Conservation (phyloP, 2,329 filamentous ascomycete species). For the Sporothrix mexicana region DNA sequence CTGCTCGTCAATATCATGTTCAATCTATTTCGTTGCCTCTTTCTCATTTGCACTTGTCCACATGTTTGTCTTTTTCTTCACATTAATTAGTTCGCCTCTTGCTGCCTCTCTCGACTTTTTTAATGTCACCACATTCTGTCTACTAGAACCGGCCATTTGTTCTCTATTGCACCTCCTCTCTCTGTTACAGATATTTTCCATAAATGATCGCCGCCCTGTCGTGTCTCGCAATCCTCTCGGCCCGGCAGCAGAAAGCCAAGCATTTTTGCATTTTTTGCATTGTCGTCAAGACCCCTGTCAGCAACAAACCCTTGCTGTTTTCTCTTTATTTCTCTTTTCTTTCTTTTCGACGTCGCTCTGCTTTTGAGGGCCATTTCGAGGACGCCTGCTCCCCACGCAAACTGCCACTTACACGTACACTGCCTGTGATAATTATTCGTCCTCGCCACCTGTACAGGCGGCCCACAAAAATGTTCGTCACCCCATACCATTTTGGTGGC, state of each 20-base stretch:
- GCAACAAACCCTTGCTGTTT: not conserved
- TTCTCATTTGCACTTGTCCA: not conserved
- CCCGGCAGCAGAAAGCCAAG: constrained; percentile 14
- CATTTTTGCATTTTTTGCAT: not conserved
- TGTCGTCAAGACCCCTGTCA: not conserved
- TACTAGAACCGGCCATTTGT: not conserved
- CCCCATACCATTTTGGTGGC: no score
- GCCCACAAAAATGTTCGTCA: no score
- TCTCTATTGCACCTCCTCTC: not conserved
- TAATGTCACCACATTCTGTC: not conserved
- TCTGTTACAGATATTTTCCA: constrained; percentile 25
- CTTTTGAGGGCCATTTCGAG: no score
- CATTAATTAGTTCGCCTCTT: not conserved
- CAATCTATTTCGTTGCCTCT: not conserved
- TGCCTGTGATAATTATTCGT: no score
- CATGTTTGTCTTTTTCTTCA: not conserved
- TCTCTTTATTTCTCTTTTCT: not conserved
- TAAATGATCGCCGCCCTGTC: constrained; percentile 28
- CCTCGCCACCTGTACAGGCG: no score
- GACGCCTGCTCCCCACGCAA: no score
- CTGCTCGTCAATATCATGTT: not conserved
- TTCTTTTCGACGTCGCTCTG: no score
- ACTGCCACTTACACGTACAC: no score
- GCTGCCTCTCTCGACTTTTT: not conserved
- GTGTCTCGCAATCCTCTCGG: constrained; percentile 26